Evolutionary conservation across 352 stramenopile genomes (phyloP).

Genomic region (Phytophthora colocasiae): DNA sequence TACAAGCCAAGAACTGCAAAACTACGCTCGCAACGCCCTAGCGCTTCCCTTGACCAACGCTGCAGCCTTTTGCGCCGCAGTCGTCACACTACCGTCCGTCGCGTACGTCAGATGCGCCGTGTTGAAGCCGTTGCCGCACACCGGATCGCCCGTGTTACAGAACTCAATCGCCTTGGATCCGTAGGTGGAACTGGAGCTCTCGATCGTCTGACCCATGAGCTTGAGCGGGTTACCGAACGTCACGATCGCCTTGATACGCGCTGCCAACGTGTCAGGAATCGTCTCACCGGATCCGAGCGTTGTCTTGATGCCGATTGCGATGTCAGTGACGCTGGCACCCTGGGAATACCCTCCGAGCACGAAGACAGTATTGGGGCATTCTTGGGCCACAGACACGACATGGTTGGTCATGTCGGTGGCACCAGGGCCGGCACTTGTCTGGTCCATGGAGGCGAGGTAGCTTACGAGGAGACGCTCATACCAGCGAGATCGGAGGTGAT

Average conservation of each 20-base stretch:
- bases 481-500: conserved; percentile 32
- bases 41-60: conserved; percentile 27
- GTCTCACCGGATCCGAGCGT: conserved; percentile 24
- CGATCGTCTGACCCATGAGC: conserved; percentile 33
- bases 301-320: conserved; percentile 39
- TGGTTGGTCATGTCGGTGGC: conserved; percentile 48
- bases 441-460: conserved; percentile 30
- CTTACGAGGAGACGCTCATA: conserved; percentile 43
- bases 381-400: conserved; percentile 27
- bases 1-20: neutral
- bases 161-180: conserved; percentile 41
- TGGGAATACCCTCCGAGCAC: conserved; percentile 44
- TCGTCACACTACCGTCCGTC: conserved; percentile 35
- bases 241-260: conserved; percentile 45
- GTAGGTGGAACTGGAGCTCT: conserved; percentile 32
- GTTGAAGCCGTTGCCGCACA: conserved; percentile 42
- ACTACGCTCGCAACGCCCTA: conserved; percentile 17
- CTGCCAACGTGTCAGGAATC: conserved; percentile 27
- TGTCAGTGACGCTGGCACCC: conserved; percentile 40
- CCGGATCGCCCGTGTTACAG: conserved; percentile 40
- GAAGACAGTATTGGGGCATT: conserved; percentile 43
- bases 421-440: conserved; percentile 30
- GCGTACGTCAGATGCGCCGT: conserved; percentile 38
- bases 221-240: conserved; percentile 46
- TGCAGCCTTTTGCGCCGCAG: conserved; percentile 30